phyloP scores from a whole-genome alignment of 805 yeast species.

The Starmerella potacharoeniae region DNA sequence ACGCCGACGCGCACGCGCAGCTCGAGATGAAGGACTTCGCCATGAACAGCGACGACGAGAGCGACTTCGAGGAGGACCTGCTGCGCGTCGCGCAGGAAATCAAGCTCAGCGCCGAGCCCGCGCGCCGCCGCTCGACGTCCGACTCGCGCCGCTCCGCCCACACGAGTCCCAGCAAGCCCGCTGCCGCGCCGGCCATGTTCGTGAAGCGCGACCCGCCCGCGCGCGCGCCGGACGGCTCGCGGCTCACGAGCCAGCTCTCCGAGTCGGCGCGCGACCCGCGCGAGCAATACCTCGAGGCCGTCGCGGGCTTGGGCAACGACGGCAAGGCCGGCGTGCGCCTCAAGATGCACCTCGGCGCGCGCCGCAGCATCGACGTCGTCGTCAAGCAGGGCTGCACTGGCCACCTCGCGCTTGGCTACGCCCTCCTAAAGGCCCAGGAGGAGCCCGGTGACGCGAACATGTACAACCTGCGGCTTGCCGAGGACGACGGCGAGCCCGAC shows the following conservation, averaged over 20 bases:
- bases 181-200: neutral
- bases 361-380: conserved; percentile 26
- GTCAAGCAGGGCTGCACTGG: conserved; percentile 35
- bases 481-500: conserved; percentile 89
- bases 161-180: neutral
- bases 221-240: conserved; percentile 4
- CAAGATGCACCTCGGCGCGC: conserved; percentile 29
- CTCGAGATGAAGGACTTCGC: conserved; percentile 26
- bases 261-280: conserved; percentile 17
- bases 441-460: conserved; percentile 42
- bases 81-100: conserved; percentile 26
- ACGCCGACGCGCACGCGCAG: conserved; percentile 14
- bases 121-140: neutral
- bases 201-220: conserved; percentile 5
- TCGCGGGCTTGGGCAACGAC: conserved; percentile 9
- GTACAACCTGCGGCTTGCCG: conserved; percentile 73
- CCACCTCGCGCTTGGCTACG: conserved; percentile 45
- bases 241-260: conserved; percentile 11
- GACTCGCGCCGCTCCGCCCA: neutral
- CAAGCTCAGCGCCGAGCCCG: conserved; percentile 1
- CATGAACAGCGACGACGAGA: conserved; percentile 33
- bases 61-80: conserved; percentile 34
- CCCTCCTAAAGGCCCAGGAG: conserved; percentile 30
- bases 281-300: conserved; percentile 21
- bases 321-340: conserved; percentile 16